phyloP scores from a whole-genome alignment of 345 rosid genomes.

The Salix brachista region DNA sequence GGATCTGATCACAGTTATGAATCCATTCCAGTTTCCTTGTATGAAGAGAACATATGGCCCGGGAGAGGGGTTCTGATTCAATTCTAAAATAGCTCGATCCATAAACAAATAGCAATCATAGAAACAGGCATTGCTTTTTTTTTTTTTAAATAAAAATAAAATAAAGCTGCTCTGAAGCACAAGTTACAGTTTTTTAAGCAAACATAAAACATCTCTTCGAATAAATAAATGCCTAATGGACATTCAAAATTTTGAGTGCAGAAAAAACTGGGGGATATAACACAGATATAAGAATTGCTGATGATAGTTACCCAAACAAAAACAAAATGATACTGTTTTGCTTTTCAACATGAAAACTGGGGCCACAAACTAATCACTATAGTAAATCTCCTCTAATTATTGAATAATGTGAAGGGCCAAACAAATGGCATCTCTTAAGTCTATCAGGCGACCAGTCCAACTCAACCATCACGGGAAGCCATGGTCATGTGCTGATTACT shows the following conservation, averaged over 20 bases:
- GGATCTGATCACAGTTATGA: too few species aligned
- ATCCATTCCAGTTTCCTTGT: too few species aligned
- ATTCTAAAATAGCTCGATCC: not conserved
- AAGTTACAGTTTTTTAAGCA: not conserved
- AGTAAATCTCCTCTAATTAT: constrained; percentile 18
- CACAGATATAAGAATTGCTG: constrained; percentile 6
- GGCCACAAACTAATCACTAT: constrained; percentile 2
- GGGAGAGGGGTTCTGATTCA: too few species aligned
- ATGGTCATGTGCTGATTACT: not conserved
- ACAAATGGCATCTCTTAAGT: constrained; percentile 2
- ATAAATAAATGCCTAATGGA: not conserved
- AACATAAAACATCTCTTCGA: not conserved
- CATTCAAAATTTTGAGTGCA: not conserved
- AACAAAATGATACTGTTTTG: not conserved
- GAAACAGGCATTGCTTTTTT: not conserved
- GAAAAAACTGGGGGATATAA: not conserved
- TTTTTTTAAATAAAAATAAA: not conserved
- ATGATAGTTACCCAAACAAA: constrained; percentile 1
- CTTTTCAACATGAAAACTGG: constrained; percentile 6
- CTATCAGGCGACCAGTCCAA: not conserved
- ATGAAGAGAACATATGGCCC: too few species aligned
- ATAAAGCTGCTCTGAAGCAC: not conserved
- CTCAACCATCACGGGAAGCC: constrained; percentile 2
- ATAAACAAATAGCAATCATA: not conserved
- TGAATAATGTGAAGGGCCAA: constrained; percentile 7